These are phyloP conservation scores for Lachancea sp. DNA, from an alignment of 805 yeast genomes.

Conservation along the genomic window DNA sequence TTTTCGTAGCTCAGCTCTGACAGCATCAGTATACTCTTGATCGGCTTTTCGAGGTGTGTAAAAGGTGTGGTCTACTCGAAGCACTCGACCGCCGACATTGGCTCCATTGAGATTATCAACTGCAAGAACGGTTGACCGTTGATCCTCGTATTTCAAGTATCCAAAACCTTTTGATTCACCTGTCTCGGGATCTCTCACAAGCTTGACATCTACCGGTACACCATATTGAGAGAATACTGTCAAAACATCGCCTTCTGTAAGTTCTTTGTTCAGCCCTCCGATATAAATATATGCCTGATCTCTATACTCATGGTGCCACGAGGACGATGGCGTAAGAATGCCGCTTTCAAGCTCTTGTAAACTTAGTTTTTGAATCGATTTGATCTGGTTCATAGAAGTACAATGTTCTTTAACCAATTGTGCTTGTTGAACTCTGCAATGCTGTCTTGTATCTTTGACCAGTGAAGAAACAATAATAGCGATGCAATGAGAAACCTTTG, in stretches of 20 bases:
- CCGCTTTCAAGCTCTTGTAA: slow-evolving; percentile 60
- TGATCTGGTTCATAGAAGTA: slow-evolving; percentile 21
- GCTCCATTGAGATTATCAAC: slow-evolving; percentile 82
- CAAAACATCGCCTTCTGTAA: slow-evolving; percentile 71
- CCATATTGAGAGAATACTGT: slow-evolving; percentile 87
- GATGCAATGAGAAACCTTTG: too few species aligned
- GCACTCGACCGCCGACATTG: slow-evolving; percentile 41
- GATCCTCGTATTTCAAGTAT: slow-evolving; percentile 76
- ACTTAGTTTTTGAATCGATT: slow-evolving; percentile 50
- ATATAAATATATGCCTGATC: slow-evolving; percentile 73
- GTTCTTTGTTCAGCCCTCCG: slow-evolving; percentile 59
- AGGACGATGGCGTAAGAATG: slow-evolving; percentile 47
- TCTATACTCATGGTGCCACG: slow-evolving; percentile 85
- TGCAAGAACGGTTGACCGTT: slow-evolving; percentile 72
- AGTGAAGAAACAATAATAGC: too few species aligned
- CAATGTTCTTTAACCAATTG: not conserved
- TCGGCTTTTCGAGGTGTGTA: slow-evolving; percentile 52
- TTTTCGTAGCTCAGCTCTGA: slow-evolving; percentile 29
- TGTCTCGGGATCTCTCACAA: slow-evolving; percentile 58
- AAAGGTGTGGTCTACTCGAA: slow-evolving; percentile 68
- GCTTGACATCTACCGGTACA: slow-evolving; percentile 66
- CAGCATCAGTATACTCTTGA: slow-evolving; percentile 38
- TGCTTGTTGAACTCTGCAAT: too few species aligned
- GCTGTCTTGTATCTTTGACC: too few species aligned
- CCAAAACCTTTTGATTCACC: slow-evolving; percentile 73